Percentiles rank a stretch among this genome's conserved stretches.
Conservation (phyloP, 2,329 filamentous ascomycete genomes). For the Alternaria sp. region DNA sequence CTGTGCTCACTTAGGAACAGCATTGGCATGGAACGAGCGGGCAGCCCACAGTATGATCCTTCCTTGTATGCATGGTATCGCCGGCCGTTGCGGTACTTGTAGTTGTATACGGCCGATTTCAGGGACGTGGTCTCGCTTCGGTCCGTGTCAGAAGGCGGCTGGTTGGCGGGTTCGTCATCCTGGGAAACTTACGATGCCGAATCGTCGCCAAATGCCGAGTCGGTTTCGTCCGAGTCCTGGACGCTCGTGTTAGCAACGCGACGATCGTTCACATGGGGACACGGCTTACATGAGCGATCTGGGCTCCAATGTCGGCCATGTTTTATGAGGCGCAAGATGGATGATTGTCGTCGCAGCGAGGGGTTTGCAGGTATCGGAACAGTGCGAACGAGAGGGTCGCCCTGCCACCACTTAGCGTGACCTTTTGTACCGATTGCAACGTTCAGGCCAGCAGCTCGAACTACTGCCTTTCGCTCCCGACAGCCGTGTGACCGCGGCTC, state of each 20-base stretch:
- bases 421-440: not conserved
- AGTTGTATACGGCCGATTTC: conserved; percentile 31
- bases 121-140: conserved; percentile 31
- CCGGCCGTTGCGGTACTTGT: conserved; percentile 37
- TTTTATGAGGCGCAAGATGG: not conserved
- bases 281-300: conserved; percentile 21
- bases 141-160: conserved; percentile 3
- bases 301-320: conserved; percentile 25
- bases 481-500: not conserved
- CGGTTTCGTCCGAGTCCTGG: conserved; percentile 24
- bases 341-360: not conserved
- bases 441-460: not conserved
- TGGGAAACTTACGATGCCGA: conserved; percentile 20
- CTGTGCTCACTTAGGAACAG: conserved; percentile 9
- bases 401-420: not conserved
- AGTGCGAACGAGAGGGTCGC: not conserved
- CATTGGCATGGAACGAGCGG: not conserved
- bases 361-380: not conserved
- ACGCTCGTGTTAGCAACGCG: conserved; percentile 1
- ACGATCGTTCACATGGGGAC: not conserved
- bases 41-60: conserved; percentile 31
- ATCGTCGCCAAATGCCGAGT: conserved; percentile 28
- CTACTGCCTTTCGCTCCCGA: not conserved
- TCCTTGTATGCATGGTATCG: conserved; percentile 39
- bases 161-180: too few species aligned